Conservation (phyloP, 352 stramenopile species). For the Globisporangium cylindrosporum region DNA sequence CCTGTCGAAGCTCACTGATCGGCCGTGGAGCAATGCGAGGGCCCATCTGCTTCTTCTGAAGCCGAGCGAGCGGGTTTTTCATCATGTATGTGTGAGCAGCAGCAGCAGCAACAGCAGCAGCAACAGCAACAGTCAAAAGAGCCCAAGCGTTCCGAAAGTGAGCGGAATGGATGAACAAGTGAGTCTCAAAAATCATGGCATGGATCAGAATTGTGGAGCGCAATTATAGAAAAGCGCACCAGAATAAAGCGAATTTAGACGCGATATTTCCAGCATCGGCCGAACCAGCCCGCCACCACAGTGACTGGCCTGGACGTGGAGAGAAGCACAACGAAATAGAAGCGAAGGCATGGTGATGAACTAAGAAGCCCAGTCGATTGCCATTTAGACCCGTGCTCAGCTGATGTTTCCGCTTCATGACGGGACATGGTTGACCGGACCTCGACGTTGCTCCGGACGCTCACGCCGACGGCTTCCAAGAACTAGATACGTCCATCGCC, state of each 20-base stretch:
- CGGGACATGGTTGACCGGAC: background rate
- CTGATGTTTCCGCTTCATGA: too few relatives aligned
- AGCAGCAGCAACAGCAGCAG: background rate
- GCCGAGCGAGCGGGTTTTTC: background rate
- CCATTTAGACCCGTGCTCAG: too few relatives aligned
- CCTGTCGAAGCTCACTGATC: too few relatives aligned
- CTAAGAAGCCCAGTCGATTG: too few relatives aligned
- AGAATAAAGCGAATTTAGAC: background rate
- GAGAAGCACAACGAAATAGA: too few relatives aligned
- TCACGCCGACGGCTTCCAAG: background rate
- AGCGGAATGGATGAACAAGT: background rate
- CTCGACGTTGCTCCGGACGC: background rate
- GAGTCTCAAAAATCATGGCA: background rate
- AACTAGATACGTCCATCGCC: background rate
- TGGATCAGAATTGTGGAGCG: background rate
- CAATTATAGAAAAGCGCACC: background rate
- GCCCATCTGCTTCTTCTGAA: background rate
- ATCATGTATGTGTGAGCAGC: background rate
- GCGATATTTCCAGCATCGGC: too few relatives aligned
- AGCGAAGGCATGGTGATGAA: too few relatives aligned
- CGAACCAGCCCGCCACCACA: too few relatives aligned
- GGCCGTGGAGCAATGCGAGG: background rate
- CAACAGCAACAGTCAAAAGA: background rate
- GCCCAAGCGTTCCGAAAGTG: background rate
- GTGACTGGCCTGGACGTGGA: too few relatives aligned